Conservation (phyloP, 371 early-diverging fungal genomes). For the Mucor mucedo region DNA sequence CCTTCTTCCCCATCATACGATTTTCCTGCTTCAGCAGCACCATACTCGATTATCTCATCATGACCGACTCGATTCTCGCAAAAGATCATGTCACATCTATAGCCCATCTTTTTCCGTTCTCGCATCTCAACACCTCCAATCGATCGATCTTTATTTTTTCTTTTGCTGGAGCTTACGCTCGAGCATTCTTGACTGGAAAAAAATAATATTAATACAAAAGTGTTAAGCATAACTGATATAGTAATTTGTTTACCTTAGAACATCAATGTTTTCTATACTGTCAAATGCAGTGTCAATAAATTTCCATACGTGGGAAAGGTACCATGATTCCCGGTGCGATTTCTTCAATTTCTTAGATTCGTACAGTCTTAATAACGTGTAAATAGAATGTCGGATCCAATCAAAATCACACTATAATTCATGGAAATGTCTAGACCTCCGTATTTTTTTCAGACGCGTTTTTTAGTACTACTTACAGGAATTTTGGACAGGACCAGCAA, state of each 20-base stretch:
- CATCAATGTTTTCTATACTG: slow-evolving; percentile 16
- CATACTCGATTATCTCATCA: slow-evolving; percentile 12
- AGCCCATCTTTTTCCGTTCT: not conserved
- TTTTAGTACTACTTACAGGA: too few species aligned
- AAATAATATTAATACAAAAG: slow-evolving; percentile 7
- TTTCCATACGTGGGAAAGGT: slow-evolving; percentile 16
- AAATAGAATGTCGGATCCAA: slow-evolving; percentile 14
- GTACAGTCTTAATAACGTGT: slow-evolving; percentile 16
- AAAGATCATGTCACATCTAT: slow-evolving; percentile 12
- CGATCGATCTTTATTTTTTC: slow-evolving; percentile 15
- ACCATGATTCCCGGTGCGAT: slow-evolving; percentile 16
- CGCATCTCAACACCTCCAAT: slow-evolving; percentile 5
- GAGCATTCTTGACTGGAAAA: slow-evolving; percentile 4
- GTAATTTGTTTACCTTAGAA: slow-evolving; percentile 20
- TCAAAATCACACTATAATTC: too few species aligned
- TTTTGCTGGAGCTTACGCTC: slow-evolving; percentile 8
- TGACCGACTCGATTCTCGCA: not conserved
- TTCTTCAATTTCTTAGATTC: slow-evolving; percentile 11
- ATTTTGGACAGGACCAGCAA: too few species aligned
- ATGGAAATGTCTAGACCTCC: too few species aligned
- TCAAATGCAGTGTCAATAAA: slow-evolving; percentile 17
- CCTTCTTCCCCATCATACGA: slow-evolving; percentile 11
- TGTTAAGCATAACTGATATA: slow-evolving; percentile 12
- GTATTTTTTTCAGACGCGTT: too few species aligned
- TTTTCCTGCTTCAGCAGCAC: slow-evolving; percentile 13